Evolutionary conservation across 108 stramenopile genomes (phyloP), one percentile per base, ranked within the genome.

Genomic region (Skeletonema marinoi): DNA sequence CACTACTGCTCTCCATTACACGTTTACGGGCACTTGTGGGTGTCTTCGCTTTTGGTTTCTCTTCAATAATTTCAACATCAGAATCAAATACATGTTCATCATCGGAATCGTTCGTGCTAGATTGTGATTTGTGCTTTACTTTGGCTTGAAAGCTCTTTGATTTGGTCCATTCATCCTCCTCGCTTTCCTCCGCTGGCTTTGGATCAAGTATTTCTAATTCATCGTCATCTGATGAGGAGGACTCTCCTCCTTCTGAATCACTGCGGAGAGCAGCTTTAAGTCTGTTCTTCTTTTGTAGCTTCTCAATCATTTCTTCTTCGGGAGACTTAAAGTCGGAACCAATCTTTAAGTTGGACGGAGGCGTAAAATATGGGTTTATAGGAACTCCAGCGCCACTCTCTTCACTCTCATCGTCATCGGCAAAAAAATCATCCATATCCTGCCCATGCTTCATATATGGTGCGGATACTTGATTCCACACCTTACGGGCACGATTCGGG

Each of bases 371-470:
- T 10, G 54, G 54, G 8, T 56, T 56, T 9, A 56, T 56, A 29
- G 54, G 54, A 2, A 56, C 54, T 1, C 25, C 54, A 56, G 3
- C 54, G 0, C 6, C 63, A 64, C 32, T 21, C 35, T 7, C 63
- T 64, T 36, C 62, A 25, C n/a, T 36, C 62, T 38, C 69, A 16
- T 61, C 65, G 21, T 83, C 89, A 19, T 88, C 79, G 1, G 76
- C 91, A 21, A 93, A 69, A 66, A 91, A 91, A 66, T 90, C 90
- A 7, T 75, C 51, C 35, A 94, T 67, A 25, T 89, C 88, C 60
- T 85, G 71, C 46, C 69, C 64, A 10, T 48, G 42, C 42, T 77
- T 76, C 31, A 62, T 56, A 63, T 82, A 94, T 11, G 93, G 93
- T 10, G 82, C 83, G 4, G 86, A 77, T 25, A 92, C 71, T 30